Percentiles rank a stretch among this genome's conserved stretches.
Conservation (phyloP, 2,329 filamentous ascomycete species). For the Sporothrix pallida region DNA sequence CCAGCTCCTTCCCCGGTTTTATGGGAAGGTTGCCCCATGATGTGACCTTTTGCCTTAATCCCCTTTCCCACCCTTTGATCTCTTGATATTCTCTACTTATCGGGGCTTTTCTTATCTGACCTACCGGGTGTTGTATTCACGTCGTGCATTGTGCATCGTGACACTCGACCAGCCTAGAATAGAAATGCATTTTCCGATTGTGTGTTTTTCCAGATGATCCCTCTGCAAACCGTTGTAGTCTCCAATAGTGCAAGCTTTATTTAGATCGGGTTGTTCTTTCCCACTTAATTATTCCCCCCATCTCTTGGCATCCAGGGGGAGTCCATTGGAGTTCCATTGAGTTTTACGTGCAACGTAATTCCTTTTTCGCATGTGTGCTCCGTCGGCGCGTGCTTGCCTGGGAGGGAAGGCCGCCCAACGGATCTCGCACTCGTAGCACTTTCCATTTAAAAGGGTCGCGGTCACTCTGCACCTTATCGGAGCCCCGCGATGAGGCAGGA, state of each 20-base stretch:
- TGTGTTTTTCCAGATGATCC: neutral
- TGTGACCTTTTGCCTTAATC: neutral
- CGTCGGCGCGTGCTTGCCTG: neutral
- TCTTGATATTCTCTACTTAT: neutral
- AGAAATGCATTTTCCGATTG: neutral
- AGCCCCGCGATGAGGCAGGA: no score
- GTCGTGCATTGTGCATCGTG: neutral
- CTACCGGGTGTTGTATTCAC: neutral
- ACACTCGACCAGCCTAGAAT: neutral
- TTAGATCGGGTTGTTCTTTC: neutral
- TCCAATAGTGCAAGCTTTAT: neutral
- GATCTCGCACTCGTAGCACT: neutral
- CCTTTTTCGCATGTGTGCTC: neutral
- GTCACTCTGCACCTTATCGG: no score
- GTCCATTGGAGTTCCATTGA: neutral
- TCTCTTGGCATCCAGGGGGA: conserved; percentile 10
- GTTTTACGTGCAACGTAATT: conserved; percentile 5
- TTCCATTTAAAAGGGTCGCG: no score
- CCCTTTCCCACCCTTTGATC: neutral
- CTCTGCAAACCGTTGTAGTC: neutral
- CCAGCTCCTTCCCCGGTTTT: neutral
- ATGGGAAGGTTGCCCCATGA: neutral
- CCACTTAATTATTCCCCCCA: neutral
- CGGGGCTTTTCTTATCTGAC: neutral
- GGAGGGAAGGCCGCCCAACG: neutral